A percentile compares a stretch with the other conserved stretches of the same genome.
Evolutionary conservation across 2,329 filamentous ascomycete species (phyloP).

Genomic region (Fusarium sp.): DNA sequence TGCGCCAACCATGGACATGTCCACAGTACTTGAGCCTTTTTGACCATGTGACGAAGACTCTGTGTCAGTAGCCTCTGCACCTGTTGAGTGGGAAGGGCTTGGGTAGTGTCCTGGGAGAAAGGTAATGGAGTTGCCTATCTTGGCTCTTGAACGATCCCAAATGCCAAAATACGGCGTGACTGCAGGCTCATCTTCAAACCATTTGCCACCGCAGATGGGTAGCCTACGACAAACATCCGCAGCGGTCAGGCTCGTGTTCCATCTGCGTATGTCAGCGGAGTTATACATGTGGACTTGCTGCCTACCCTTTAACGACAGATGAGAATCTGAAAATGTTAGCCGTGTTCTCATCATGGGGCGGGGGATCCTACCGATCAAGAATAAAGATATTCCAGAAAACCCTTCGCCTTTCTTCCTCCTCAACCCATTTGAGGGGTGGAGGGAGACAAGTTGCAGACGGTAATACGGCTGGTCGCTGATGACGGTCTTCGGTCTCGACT

Average conservation of each 20-base stretch:
- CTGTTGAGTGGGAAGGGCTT: neutral
- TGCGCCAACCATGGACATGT: slow-evolving; percentile 54
- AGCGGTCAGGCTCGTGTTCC: slow-evolving; percentile 12
- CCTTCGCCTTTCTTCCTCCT: slow-evolving; percentile 44
- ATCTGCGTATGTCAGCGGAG: neutral
- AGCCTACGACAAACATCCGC: slow-evolving; percentile 44
- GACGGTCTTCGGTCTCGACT: slow-evolving; percentile 24
- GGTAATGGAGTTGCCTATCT: slow-evolving; percentile 51
- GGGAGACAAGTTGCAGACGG: neutral
- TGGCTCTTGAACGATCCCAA: slow-evolving; percentile 54
- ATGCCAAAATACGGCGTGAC: slow-evolving; percentile 57
- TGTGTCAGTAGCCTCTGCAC: neutral
- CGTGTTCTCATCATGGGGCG: neutral
- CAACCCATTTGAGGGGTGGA: slow-evolving; percentile 43
- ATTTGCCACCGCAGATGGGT: slow-evolving; percentile 52
- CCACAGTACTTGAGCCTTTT: slow-evolving; percentile 5
- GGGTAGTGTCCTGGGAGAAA: slow-evolving; percentile 47
- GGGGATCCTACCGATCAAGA: slow-evolving; percentile 40
- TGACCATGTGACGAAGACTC: neutral
- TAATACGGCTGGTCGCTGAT: neutral
- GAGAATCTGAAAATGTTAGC: neutral
- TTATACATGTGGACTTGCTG: too few relatives aligned
- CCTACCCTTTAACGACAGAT: neutral
- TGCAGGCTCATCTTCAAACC: slow-evolving; percentile 52
- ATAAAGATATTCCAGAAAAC: slow-evolving; percentile 48